A percentile compares a stretch with the other conserved stretches of the same genome.
phyloP scores from a whole-genome alignment of 495 filamentous ascomycete genomes.

The Trypethelium eluteriae region DNA sequence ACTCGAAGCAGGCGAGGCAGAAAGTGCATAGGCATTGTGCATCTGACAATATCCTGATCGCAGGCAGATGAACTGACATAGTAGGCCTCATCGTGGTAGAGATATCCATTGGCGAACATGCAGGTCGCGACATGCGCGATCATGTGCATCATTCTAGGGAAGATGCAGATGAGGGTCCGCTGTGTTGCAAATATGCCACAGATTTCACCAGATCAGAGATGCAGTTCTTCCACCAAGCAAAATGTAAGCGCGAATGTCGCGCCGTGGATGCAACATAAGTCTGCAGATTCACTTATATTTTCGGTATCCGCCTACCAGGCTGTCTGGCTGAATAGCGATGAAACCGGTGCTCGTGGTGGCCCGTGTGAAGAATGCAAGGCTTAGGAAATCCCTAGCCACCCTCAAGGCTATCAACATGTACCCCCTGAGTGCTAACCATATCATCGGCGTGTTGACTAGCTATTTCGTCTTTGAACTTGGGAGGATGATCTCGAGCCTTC shows the following conservation, averaged over 20 bases:
- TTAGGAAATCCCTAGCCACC: conserved; percentile 30
- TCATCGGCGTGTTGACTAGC: conserved; percentile 29
- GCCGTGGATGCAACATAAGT: too few relatives aligned
- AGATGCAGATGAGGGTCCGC: conserved; percentile 31
- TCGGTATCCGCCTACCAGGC: conserved; percentile 23
- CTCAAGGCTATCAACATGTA: conserved; percentile 29
- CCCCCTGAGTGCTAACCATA: conserved; percentile 25
- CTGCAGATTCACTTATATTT: conserved; percentile 13
- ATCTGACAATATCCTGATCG: conserved; percentile 5
- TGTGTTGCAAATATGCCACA: conserved; percentile 30
- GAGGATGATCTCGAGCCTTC: conserved; percentile 9
- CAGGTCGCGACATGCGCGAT: conserved; percentile 35
- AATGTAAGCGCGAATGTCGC: neutral
- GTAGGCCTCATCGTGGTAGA: conserved; percentile 29
- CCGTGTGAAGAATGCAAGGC: conserved; percentile 23
- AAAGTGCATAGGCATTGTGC: conserved; percentile 10
- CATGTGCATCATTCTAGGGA: conserved; percentile 30
- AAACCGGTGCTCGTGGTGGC: conserved; percentile 29
- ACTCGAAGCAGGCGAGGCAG: conserved; percentile 14
- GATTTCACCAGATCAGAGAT: conserved; percentile 22
- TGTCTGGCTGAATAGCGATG: conserved; percentile 27
- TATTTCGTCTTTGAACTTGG: conserved; percentile 15
- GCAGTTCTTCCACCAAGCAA: conserved; percentile 28
- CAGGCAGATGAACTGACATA: neutral
- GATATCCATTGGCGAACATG: conserved; percentile 37